Percentiles rank a stretch among this genome's conserved stretches.
Conservation (phyloP, 768 basidiomycete genomes). For the Podaxis carcinomalis region DNA sequence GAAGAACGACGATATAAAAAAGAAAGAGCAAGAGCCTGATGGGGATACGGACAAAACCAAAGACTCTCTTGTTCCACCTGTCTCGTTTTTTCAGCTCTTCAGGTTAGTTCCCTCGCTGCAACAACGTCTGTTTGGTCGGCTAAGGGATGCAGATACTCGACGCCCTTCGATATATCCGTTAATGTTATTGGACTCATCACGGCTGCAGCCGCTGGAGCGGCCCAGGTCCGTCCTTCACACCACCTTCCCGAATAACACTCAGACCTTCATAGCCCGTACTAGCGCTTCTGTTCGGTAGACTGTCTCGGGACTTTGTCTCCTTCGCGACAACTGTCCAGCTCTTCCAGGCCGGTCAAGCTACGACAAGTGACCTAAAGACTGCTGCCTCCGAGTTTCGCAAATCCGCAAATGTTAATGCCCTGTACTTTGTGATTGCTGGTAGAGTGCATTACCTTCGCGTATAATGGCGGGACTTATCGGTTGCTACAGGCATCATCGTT, state of each 20-base stretch:
- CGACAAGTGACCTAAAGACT: slow-evolving; percentile 20
- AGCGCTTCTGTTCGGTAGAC: slow-evolving; percentile 72
- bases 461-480: no score
- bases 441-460: slow-evolving; percentile 49
- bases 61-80: background rate
- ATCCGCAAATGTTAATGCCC: slow-evolving; percentile 45
- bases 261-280: slow-evolving; percentile 46
- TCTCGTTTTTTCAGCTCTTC: slow-evolving; percentile 12
- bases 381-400: slow-evolving; percentile 39
- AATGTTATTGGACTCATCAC: slow-evolving; percentile 60
- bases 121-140: background rate
- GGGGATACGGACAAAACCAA: background rate
- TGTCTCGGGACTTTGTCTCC: slow-evolving; percentile 57
- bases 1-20: background rate
- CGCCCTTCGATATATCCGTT: slow-evolving; percentile 52
- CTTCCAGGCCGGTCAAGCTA: slow-evolving; percentile 18
- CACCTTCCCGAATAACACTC: background rate
- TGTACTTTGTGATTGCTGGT: slow-evolving; percentile 57
- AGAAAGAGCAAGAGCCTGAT: background rate
- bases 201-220: slow-evolving; percentile 65
- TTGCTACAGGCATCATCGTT: slow-evolving; percentile 38
- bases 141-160: slow-evolving; percentile 49
- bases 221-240: slow-evolving; percentile 44
- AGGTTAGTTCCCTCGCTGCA: background rate
- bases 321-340: slow-evolving; percentile 33